These are phyloP conservation scores for Pythium rhizo-oryzae DNA, from an alignment of 352 stramenopile genomes.

Conservation along the genomic window DNA sequence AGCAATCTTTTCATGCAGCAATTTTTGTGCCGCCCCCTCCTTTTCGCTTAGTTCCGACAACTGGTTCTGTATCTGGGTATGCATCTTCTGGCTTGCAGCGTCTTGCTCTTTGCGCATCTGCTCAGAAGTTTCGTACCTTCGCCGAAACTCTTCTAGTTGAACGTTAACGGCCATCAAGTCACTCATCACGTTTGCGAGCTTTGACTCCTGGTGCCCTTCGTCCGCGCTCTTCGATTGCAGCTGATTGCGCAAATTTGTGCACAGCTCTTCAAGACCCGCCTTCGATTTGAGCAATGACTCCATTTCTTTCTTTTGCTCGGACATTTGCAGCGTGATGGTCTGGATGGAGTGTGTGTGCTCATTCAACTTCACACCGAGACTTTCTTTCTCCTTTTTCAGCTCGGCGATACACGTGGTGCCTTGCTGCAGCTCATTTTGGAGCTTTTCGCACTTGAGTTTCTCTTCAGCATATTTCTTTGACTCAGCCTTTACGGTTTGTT, in stretches of 20 bases:
- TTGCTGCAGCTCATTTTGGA: constrained; percentile 51
- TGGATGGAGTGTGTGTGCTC: constrained; percentile 62
- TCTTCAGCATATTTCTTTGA: constrained; percentile 42
- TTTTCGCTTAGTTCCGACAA: constrained; percentile 50
- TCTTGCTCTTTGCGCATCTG: constrained; percentile 71
- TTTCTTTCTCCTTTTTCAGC: constrained; percentile 57
- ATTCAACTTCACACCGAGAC: constrained; percentile 44
- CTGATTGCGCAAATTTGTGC: constrained; percentile 52
- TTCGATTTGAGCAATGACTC: constrained; percentile 66
- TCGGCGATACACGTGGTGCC: constrained; percentile 32
- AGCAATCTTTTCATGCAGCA: constrained; percentile 40
- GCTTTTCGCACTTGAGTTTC: constrained; percentile 35
- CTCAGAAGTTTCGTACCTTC: constrained; percentile 66
- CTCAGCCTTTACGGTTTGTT: constrained; percentile 45
- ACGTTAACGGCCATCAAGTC: constrained; percentile 80
- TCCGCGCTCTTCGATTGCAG: constrained; percentile 63
- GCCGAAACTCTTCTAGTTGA: constrained; percentile 75
- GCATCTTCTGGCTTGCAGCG: constrained; percentile 49
- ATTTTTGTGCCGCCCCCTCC: constrained; percentile 43
- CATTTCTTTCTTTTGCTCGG: constrained; percentile 57
- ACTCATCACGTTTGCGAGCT: constrained; percentile 62
- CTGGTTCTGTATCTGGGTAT: constrained; percentile 55
- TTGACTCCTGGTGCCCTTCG: constrained; percentile 75
- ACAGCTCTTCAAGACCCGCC: constrained; percentile 67
- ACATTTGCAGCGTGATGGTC: constrained; percentile 54